These are phyloP conservation scores for Fusarium secorum DNA, from an alignment of 2,329 filamentous ascomycete species.

Conservation along the genomic window DNA sequence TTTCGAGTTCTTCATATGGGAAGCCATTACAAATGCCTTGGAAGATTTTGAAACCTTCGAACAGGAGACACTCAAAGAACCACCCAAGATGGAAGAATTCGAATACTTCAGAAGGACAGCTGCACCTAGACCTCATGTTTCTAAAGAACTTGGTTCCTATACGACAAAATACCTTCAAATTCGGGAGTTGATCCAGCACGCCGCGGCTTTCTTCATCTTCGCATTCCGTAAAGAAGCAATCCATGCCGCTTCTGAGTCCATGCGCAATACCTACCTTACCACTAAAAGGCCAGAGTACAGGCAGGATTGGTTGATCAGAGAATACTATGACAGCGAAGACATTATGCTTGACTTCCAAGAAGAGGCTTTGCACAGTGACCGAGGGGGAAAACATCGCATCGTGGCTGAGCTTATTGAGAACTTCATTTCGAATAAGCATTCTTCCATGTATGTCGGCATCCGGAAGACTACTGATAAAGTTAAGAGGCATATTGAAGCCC, in stretches of 20 bases:
- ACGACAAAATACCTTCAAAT: not conserved
- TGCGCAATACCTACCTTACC: slow-evolving; percentile 22
- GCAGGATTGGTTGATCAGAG: not conserved
- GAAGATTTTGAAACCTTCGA: not conserved
- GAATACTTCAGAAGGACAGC: not conserved
- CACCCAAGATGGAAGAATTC: not conserved
- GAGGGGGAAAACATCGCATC: slow-evolving; percentile 8
- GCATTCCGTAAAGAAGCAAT: slow-evolving; percentile 37
- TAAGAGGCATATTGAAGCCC: slow-evolving; percentile 28
- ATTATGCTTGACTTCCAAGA: not conserved
- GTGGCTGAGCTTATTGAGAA: slow-evolving; percentile 36
- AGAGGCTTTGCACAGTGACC: not conserved
- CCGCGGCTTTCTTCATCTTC: slow-evolving; percentile 30
- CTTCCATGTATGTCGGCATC: slow-evolving; percentile 23
- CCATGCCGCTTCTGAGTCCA: slow-evolving; percentile 30
- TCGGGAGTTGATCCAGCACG: slow-evolving; percentile 16
- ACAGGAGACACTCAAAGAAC: not conserved
- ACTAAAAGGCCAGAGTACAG: not conserved
- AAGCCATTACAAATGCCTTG: not conserved
- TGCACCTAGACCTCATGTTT: not conserved
- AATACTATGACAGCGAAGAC: not conserved
- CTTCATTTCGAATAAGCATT: slow-evolving; percentile 24
- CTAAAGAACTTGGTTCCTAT: not conserved
- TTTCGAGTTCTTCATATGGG: slow-evolving; percentile 36
- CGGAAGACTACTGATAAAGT: slow-evolving; percentile 30